Evolutionary conservation across 2,329 filamentous ascomycete genomes (phyloP).

Genomic region (Calcarisporium arbuscula): DNA sequence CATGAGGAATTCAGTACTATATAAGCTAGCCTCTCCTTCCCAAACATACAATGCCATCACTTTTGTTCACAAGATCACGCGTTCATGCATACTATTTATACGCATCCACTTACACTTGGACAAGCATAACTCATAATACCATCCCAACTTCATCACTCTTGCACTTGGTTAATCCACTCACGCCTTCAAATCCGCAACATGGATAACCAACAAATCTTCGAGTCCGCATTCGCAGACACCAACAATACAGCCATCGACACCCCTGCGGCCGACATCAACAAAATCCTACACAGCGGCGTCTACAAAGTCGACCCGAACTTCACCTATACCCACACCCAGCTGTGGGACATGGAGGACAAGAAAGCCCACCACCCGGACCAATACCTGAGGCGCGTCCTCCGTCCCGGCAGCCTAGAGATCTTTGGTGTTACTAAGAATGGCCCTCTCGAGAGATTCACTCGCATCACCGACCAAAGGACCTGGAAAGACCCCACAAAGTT

Average conservation of each 20-base stretch:
- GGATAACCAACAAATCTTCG: constrained; percentile 9
- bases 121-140: no score
- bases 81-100: no score
- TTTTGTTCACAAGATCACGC: no score
- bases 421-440: constrained; percentile 9
- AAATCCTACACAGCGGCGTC: constrained; percentile 7
- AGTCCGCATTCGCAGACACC: constrained; percentile 7
- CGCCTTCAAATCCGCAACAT: no score
- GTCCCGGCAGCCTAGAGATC: constrained; percentile 10
- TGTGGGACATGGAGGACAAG: constrained; percentile 13
- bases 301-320: constrained; percentile 11
- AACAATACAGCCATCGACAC: constrained; percentile 9
- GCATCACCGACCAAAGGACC: constrained; percentile 56
- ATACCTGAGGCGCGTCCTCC: constrained; percentile 9
- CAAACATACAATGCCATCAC: no score
- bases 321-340: constrained; percentile 11
- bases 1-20: no score
- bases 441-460: constrained; percentile 19
- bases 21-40: no score
- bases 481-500: constrained; percentile 34
- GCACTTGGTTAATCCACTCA: no score
- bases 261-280: constrained; percentile 10
- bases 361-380: constrained; percentile 12
- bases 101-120: no score
- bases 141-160: no score